Percentiles rank a stretch among this genome's conserved stretches.
Conservation (phyloP, 2,329 filamentous ascomycete genomes). For the Fusarium sp. region DNA sequence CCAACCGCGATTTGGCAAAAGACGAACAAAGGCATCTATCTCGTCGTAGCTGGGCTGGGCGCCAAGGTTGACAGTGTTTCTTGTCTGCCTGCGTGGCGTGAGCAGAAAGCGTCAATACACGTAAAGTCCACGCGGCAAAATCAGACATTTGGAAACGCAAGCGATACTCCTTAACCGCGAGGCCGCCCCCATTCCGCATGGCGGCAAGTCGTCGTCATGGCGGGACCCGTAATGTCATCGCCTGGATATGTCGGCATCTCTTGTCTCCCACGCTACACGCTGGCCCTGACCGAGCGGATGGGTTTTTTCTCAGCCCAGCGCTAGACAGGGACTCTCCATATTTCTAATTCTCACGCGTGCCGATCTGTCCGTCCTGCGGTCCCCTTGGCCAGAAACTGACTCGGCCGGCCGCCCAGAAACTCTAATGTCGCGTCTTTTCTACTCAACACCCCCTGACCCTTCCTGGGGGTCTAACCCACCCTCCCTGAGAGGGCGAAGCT, state of each 20-base stretch:
- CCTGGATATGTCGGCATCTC: conserved; percentile 46
- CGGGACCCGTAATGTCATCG: conserved; percentile 19
- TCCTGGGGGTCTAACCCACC: conserved; percentile 2
- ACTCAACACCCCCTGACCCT: background rate
- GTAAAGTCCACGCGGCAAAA: conserved; percentile 1
- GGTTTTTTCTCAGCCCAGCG: conserved; percentile 17
- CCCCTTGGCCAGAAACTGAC: conserved; percentile 26
- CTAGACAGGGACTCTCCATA: conserved; percentile 42
- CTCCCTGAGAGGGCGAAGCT: conserved; percentile 37
- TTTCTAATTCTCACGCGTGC: conserved; percentile 41
- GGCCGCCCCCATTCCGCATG: background rate
- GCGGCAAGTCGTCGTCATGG: conserved; percentile 35
- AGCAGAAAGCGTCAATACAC: background rate
- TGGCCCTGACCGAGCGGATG: conserved; percentile 10
- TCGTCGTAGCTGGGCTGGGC: conserved; percentile 18
- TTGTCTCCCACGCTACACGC: conserved; percentile 2
- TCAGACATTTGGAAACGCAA: background rate
- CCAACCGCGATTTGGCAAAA: conserved; percentile 12
- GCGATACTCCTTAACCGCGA: background rate
- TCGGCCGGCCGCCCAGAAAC: conserved; percentile 37
- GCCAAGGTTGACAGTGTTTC: conserved; percentile 21
- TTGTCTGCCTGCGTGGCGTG: background rate
- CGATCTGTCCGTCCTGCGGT: conserved; percentile 42
- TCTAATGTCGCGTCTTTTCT: conserved; percentile 20
- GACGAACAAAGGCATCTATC: conserved; percentile 9